Conservation (phyloP, 805 yeast species). For the Wickerhamomyces ciferrii region DNA sequence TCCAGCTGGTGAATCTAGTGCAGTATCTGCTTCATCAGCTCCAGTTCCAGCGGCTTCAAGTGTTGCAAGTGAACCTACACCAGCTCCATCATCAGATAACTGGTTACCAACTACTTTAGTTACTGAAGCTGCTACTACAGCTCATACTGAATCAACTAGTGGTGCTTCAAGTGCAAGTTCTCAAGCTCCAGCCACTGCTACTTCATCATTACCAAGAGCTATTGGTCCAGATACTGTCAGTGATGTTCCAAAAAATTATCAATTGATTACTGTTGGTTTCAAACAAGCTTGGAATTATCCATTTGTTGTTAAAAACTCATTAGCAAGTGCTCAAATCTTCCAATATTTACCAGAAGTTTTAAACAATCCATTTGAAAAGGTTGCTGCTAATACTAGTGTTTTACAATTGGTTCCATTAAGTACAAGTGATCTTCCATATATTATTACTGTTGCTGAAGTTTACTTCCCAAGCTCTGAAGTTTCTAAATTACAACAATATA, state of each 20-base stretch:
- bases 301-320: conserved; percentile 66
- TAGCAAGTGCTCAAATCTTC: conserved; percentile 81
- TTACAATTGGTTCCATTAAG: conserved; percentile 72
- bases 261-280: conserved; percentile 72
- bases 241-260: conserved; percentile 42
- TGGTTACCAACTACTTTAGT: conserved; percentile 43
- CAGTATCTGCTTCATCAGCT: conserved; percentile 20
- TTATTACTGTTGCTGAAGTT: conserved; percentile 85
- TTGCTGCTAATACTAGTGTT: conserved; percentile 45
- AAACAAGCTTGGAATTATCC: conserved; percentile 76
- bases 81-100: conserved; percentile 14
- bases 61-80: conserved; percentile 4
- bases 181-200: conserved; percentile 25
- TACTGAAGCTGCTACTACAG: conserved; percentile 23
- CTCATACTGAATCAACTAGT: conserved; percentile 1
- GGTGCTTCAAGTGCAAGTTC: conserved; percentile 18
- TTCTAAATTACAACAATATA: conserved; percentile 38
- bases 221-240: conserved; percentile 57
- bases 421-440: conserved; percentile 48
- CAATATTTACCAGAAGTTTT: conserved; percentile 78
- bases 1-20: conserved; percentile 1
- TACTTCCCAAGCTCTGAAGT: conserved; percentile 64
- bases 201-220: conserved; percentile 66
- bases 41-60: conserved; percentile 1
- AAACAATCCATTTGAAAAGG: conserved; percentile 49